A percentile compares a stretch with the other conserved stretches of the same genome.
These are phyloP conservation scores for Cyclotella distinguenda DNA, from an alignment of 108 stramenopile species.

Conservation along the genomic window DNA sequence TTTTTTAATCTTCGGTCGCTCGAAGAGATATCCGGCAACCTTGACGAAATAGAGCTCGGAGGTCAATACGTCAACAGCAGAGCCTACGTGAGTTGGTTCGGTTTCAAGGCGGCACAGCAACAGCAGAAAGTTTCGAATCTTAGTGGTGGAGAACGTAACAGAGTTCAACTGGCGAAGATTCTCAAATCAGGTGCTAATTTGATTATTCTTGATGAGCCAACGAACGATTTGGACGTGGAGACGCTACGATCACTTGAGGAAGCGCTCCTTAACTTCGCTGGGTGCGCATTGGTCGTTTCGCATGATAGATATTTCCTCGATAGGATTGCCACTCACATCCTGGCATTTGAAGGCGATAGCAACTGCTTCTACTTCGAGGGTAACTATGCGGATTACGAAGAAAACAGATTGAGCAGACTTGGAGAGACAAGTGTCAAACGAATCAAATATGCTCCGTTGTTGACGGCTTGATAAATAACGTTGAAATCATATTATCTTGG, in stretches of 20 bases:
- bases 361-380: slow-evolving; percentile 85
- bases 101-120: slow-evolving; percentile 85
- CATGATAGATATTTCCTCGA: slow-evolving; percentile 98
- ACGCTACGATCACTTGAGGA: slow-evolving; percentile 90
- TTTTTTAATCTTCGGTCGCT: too few species aligned
- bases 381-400: slow-evolving; percentile 89
- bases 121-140: slow-evolving; percentile 86
- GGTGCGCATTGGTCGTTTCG: slow-evolving; percentile 91
- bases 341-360: slow-evolving; percentile 94
- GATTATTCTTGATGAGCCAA: slow-evolving; percentile 93
- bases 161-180: slow-evolving; percentile 90
- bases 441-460: slow-evolving; percentile 84
- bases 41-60: slow-evolving; percentile 90
- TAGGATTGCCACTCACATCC: slow-evolving; percentile 88
- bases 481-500: too few species aligned
- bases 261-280: slow-evolving; percentile 89
- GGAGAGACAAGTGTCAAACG: slow-evolving; percentile 83
- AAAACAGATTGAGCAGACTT: slow-evolving; percentile 62
- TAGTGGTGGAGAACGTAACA: slow-evolving; percentile 92
- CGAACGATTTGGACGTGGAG: slow-evolving; percentile 89
- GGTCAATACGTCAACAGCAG: slow-evolving; percentile 72
- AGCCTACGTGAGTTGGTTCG: slow-evolving; percentile 91
- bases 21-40: slow-evolving; percentile 70
- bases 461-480: slow-evolving; percentile 67
- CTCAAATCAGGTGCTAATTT: slow-evolving; percentile 86